These are phyloP conservation scores for Setaria italica DNA, from an alignment of 202 grass and related monocot species.

Conservation along the genomic window DNA sequence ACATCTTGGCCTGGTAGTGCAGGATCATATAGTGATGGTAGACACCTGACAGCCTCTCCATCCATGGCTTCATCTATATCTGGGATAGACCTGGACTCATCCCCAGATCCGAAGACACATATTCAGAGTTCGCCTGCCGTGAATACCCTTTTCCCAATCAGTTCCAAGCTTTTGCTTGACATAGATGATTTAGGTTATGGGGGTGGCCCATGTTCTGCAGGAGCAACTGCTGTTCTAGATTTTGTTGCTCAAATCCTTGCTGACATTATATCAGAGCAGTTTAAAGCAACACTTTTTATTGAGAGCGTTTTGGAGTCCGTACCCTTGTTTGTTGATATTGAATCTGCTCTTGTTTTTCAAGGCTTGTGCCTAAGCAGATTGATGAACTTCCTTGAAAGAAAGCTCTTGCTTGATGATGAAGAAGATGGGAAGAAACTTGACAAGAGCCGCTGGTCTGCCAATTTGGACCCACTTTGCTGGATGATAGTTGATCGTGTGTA, in stretches of 20 bases:
- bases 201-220: conserved; percentile 94
- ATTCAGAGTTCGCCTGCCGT: conserved; percentile 63
- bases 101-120: conserved; percentile 67
- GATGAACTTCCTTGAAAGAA: conserved; percentile 98
- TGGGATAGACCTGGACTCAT: conserved; percentile 69
- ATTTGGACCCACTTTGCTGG: conserved; percentile 96
- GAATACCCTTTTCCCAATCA: conserved; percentile 83
- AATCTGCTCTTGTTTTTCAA: conserved; percentile 92
- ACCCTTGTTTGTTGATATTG: conserved; percentile 89
- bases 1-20: conserved; percentile 80
- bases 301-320: conserved; percentile 86
- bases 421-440: conserved; percentile 93
- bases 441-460: conserved; percentile 89
- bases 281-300: conserved; percentile 85
- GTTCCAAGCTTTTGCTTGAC: conserved; percentile 80
- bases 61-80: conserved; percentile 81
- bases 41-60: conserved; percentile 63
- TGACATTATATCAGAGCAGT: conserved; percentile 87
- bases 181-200: conserved; percentile 98
- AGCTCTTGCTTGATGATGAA: conserved; percentile 91
- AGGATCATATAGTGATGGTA: conserved; percentile 65
- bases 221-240: conserved; percentile 96
- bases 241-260: conserved; percentile 96
- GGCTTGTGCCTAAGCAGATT: conserved; percentile 96
- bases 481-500: conserved; percentile 96